Evolutionary conservation across 495 filamentous ascomycete genomes (phyloP).

Genomic region (Trichoderma orchidacearum): DNA sequence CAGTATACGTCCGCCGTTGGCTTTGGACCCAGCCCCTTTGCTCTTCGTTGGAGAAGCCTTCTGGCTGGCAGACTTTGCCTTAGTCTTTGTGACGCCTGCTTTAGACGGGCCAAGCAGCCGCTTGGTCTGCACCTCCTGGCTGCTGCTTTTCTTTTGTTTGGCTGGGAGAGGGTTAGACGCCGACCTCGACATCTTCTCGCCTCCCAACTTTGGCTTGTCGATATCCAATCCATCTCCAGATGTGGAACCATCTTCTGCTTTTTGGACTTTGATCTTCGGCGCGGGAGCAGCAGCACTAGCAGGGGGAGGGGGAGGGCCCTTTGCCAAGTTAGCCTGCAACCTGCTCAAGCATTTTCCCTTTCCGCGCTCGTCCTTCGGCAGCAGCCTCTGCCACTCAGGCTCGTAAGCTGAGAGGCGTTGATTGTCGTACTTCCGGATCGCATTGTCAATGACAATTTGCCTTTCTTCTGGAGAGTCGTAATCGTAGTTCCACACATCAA

Average conservation of each 20-base stretch:
- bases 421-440: slow-evolving; percentile 70
- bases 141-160: slow-evolving; percentile 46
- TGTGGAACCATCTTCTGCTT: slow-evolving; percentile 33
- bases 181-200: slow-evolving; percentile 39
- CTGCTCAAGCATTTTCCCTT: slow-evolving; percentile 72
- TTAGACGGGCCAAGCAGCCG: slow-evolving; percentile 44
- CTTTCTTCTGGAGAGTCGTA: slow-evolving; percentile 56
- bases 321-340: slow-evolving; percentile 47
- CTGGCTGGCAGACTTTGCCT: slow-evolving; percentile 5
- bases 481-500: slow-evolving; percentile 68
- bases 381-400: slow-evolving; percentile 65
- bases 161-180: slow-evolving; percentile 31
- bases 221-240: neutral
- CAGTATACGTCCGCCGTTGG: slow-evolving; percentile 17
- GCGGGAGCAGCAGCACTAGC: no score
- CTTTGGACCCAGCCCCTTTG: slow-evolving; percentile 5
- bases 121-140: slow-evolving; percentile 51
- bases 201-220: slow-evolving; percentile 17
- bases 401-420: slow-evolving; percentile 59
- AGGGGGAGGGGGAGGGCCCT: slow-evolving; percentile 38
- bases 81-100: slow-evolving; percentile 24
- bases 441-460: slow-evolving; percentile 68
- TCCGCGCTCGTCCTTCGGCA: slow-evolving; percentile 59
- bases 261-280: slow-evolving; percentile 44
- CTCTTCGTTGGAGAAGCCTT: slow-evolving; percentile 6